Conservation (phyloP, 192 early-diverging fungal species). For the Coemansia aciculifera region DNA sequence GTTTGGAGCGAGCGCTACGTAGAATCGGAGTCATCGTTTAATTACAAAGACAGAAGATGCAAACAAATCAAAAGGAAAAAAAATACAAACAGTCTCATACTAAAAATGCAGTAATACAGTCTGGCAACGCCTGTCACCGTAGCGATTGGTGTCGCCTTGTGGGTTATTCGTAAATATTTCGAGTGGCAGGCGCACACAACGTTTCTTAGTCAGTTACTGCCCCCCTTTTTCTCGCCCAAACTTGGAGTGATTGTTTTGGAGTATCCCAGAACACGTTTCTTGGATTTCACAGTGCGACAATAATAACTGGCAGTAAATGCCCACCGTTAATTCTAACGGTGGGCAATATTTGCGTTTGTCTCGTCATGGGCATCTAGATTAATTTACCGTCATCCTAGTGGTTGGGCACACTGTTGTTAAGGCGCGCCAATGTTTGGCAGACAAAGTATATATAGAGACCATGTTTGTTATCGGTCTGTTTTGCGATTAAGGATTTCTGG, state of each 20-base stretch:
- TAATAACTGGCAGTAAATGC: constrained; percentile 3
- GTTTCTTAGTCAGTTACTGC: neutral
- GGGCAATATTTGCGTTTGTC: neutral
- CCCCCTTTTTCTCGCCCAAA: neutral
- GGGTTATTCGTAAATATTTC: constrained; percentile 3
- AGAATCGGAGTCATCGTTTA: constrained; percentile 17
- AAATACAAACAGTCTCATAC: constrained; percentile 6
- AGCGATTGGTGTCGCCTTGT: neutral
- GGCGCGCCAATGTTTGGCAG: neutral
- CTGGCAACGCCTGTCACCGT: neutral
- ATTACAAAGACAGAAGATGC: neutral
- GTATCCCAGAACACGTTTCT: neutral
- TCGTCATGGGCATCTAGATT: neutral
- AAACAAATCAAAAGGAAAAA: constrained; percentile 5
- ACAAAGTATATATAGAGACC: neutral
- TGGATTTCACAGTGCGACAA: neutral
- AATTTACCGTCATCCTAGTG: neutral
- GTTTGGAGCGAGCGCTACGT: constrained; percentile 14
- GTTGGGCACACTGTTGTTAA: neutral
- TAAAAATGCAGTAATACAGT: neutral
- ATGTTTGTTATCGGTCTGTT: constrained; percentile 2
- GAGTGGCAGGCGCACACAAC: neutral
- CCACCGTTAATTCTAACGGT: neutral
- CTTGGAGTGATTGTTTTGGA: neutral
- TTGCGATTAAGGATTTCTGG: neutral